Base-by-base conservation (phyloP, 352 stramenopile species). In the Phytophthora capsici region DNA sequence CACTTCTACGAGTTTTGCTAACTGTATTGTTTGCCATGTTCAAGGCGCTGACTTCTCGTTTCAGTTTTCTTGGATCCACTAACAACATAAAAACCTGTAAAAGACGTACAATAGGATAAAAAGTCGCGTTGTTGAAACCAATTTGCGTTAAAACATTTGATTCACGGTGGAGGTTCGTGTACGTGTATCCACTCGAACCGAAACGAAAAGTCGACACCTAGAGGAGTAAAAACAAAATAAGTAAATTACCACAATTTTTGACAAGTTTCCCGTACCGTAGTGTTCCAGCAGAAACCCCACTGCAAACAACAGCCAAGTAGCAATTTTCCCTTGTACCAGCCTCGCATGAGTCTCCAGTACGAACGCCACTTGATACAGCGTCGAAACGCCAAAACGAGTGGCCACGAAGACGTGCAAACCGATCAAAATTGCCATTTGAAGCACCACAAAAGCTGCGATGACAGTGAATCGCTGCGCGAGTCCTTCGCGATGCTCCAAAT, bases 331-430 rank as follows among this genome's bases (percentile, higher is more conserved):
- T 52, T 86, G 79, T 1, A 86, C 64, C 6, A 82, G 49, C 17
- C 61, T 28, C 14, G 58, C 63, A 25, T 88, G 75, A 0, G 66
- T 78, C 48, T 88, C 72, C 6, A 84, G 54, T 37, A 88, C 79
- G 46, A 88, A 88, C 26, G 62, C 69, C 30, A 86, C 50, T 57
- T 82, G 75, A 23, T 79, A 77, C 7, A 88, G 23, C 4, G 68
- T 57, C 1, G 71, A 59, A 47, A 78, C 52, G 3, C 65, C 66
- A 41, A 78, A 78, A 1, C 60, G 55, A 37, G 44, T 47, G 1
- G 57, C 62, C 8, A 78, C 56, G 46, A 78, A 68, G 9, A 75
- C 1, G 48, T 75, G 62, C 7, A 78, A 51, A 1, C 26, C 57
- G 0, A 78, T 19, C n/a, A 78, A 70, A 56, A 75, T 55, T 4